These are phyloP conservation scores for Pyrenopolyporus hunteri DNA, from an alignment of 495 filamentous ascomycete genomes.

Conservation along the genomic window DNA sequence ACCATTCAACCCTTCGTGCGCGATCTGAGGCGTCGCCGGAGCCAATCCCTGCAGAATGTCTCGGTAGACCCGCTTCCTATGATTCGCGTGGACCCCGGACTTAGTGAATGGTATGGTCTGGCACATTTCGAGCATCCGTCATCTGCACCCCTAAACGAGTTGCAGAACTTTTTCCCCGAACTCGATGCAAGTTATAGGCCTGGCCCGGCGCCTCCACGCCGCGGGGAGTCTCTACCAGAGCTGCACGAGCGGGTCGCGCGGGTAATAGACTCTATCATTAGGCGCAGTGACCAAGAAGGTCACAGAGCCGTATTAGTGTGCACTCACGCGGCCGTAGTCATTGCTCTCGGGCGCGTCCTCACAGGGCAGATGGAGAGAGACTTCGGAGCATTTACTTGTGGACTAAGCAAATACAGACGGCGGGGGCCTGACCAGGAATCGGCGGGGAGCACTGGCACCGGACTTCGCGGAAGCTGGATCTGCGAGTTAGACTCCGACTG, in stretches of 20 bases:
- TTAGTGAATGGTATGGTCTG: conserved; percentile 90
- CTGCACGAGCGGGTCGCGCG: conserved; percentile 82
- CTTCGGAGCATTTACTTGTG: conserved; percentile 86
- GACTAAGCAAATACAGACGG: conserved; percentile 64
- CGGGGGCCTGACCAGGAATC: conserved; percentile 48
- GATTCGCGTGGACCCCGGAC: conserved; percentile 74
- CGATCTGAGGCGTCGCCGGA: conserved; percentile 7
- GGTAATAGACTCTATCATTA: conserved; percentile 71
- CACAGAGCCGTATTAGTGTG: conserved; percentile 76
- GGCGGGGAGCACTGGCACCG: conserved; percentile 67
- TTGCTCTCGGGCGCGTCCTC: conserved; percentile 80
- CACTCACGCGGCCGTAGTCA: conserved; percentile 88
- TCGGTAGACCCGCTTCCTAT: conserved; percentile 23
- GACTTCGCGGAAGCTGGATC: conserved; percentile 81
- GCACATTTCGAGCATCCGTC: conserved; percentile 83
- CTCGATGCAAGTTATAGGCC: conserved; percentile 62
- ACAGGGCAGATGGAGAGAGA: conserved; percentile 77
- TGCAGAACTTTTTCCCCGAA: conserved; percentile 69
- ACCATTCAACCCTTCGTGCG: conserved; percentile 74
- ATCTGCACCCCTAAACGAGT: conserved; percentile 64
- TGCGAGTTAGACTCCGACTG: conserved; percentile 83
- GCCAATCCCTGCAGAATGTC: conserved; percentile 22
- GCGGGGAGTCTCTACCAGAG: conserved; percentile 77
- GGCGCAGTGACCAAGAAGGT: conserved; percentile 67
- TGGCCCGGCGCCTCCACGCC: conserved; percentile 65